Percentiles rank a stretch among this genome's conserved stretches.
Conservation (phyloP, 352 stramenopile genomes). For the Pythium dissotocum region DNA sequence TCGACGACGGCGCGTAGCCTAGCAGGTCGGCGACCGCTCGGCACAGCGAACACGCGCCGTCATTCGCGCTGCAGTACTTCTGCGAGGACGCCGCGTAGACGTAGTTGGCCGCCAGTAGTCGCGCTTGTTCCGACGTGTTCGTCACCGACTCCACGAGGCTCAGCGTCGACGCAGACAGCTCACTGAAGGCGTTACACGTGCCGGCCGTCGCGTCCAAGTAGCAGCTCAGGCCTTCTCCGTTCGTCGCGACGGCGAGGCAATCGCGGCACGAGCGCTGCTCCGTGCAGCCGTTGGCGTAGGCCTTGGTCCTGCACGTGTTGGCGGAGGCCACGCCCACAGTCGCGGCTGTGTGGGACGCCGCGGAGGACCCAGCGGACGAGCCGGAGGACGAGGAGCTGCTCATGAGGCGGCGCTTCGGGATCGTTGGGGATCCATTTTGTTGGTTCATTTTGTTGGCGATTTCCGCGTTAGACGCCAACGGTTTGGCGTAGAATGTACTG, state of each 20-base stretch:
- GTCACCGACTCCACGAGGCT: background rate
- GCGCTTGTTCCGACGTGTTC: slow-evolving; percentile 5
- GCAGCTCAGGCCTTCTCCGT: slow-evolving; percentile 21
- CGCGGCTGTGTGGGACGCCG: background rate
- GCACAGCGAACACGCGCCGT: slow-evolving; percentile 25
- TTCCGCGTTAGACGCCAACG: background rate
- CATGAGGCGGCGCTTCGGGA: background rate
- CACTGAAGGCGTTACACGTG: slow-evolving; percentile 19
- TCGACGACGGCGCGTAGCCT: slow-evolving; percentile 24
- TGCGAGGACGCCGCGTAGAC: slow-evolving; percentile 16
- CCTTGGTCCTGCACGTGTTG: slow-evolving; percentile 19
- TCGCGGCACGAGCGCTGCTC: slow-evolving; percentile 30
- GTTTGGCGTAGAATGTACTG: background rate
- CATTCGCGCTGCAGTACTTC: slow-evolving; percentile 24
- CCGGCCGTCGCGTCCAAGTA: slow-evolving; percentile 21
- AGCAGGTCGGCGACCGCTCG: slow-evolving; percentile 18
- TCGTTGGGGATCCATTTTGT: background rate
- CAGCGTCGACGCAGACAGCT: slow-evolving; percentile 1
- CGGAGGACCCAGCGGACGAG: background rate
- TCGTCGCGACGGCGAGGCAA: slow-evolving; percentile 16
- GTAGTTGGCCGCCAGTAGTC: slow-evolving; percentile 14
- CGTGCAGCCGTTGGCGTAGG: slow-evolving; percentile 24
- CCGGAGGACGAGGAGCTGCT: background rate
- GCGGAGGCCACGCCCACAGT: background rate
- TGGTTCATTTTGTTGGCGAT: background rate